These are phyloP conservation scores for Theileria annulata DNA, from an alignment of 169 alveolate genomes.

Conservation along the genomic window DNA sequence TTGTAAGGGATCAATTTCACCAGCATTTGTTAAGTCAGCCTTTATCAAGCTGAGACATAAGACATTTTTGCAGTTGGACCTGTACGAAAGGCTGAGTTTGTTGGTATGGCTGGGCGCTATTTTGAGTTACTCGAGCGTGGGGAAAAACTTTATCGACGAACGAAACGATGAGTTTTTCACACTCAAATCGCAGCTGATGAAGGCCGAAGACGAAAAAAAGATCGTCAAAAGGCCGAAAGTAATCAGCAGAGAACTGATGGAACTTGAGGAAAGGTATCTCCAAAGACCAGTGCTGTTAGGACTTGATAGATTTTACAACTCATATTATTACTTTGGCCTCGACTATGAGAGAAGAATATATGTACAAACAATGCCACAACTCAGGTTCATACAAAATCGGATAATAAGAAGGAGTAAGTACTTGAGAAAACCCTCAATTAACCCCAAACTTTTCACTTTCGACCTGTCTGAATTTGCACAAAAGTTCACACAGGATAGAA, in stretches of 20 bases:
- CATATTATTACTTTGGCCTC: slow-evolving; percentile 54
- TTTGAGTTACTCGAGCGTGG: slow-evolving; percentile 7
- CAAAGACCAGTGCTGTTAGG: slow-evolving; percentile 46
- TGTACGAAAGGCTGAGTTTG: slow-evolving; percentile 24
- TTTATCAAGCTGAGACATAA: slow-evolving; percentile 24
- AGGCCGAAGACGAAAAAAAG: slow-evolving; percentile 26
- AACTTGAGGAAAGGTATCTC: slow-evolving; percentile 51
- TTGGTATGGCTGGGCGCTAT: slow-evolving; percentile 46
- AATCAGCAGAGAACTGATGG: slow-evolving; percentile 40
- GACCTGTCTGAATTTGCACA: slow-evolving; percentile 30
- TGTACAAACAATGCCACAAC: slow-evolving; percentile 41
- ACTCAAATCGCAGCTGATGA: slow-evolving; percentile 22
- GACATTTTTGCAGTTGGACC: slow-evolving; percentile 40
- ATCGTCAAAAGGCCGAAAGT: slow-evolving; percentile 35
- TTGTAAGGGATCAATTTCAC: slow-evolving; percentile 26
- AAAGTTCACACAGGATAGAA: slow-evolving; percentile 21
- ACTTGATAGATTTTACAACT: slow-evolving; percentile 53
- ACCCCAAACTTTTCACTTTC: slow-evolving; percentile 29
- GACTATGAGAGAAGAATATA: slow-evolving; percentile 47
- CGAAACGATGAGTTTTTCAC: slow-evolving; percentile 47
- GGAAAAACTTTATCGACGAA: slow-evolving; percentile 34
- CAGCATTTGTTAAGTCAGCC: slow-evolving; percentile 24
- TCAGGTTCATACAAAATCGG: slow-evolving; percentile 37
- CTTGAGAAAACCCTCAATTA: slow-evolving; percentile 29
- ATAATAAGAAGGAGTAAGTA: slow-evolving; percentile 5